A percentile compares a stretch with the other conserved stretches of the same genome.
Conservation (phyloP, 176 grass and related monocot species). For the Microstegium vimineum region DNA sequence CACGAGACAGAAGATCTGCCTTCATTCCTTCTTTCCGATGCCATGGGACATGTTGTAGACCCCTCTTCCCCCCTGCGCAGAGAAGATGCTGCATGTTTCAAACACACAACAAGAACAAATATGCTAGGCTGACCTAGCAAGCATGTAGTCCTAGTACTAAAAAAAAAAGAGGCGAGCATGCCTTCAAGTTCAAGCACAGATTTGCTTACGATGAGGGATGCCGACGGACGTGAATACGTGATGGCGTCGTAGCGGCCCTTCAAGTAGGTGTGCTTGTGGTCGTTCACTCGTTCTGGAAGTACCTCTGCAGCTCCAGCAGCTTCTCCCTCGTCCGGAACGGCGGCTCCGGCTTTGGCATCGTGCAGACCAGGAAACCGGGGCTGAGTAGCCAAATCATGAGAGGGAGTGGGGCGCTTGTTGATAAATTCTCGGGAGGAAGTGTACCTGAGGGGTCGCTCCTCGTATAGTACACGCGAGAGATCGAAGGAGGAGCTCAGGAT, state of each 20-base stretch:
- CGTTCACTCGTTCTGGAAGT: constrained; percentile 32
- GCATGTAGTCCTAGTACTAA: neutral
- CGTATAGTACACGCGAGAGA: neutral
- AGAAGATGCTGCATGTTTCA: neutral
- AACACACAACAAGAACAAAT: neutral
- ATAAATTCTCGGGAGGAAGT: neutral
- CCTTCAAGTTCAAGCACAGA: neutral
- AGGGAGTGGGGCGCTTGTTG: neutral
- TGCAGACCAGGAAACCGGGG: neutral
- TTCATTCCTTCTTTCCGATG: constrained; percentile 32
- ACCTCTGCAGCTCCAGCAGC: constrained; percentile 26
- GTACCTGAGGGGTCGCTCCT: too few species aligned
- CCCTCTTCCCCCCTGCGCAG: constrained; percentile 30
- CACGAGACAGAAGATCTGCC: neutral
- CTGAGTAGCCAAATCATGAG: neutral
- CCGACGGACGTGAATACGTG: constrained; percentile 40
- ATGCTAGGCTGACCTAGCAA: neutral
- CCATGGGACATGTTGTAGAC: constrained; percentile 37
- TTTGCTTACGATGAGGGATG: constrained; percentile 40
- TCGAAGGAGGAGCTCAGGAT: neutral
- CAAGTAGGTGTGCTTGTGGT: constrained; percentile 34
- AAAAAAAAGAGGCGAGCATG: neutral
- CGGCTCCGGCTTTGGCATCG: constrained; percentile 29
- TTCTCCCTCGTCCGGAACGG: constrained; percentile 37
- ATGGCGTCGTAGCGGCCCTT: constrained; percentile 36